phyloP scores from a whole-genome alignment of 768 basidiomycete species.

The Leucocoprinus birnbaumii region DNA sequence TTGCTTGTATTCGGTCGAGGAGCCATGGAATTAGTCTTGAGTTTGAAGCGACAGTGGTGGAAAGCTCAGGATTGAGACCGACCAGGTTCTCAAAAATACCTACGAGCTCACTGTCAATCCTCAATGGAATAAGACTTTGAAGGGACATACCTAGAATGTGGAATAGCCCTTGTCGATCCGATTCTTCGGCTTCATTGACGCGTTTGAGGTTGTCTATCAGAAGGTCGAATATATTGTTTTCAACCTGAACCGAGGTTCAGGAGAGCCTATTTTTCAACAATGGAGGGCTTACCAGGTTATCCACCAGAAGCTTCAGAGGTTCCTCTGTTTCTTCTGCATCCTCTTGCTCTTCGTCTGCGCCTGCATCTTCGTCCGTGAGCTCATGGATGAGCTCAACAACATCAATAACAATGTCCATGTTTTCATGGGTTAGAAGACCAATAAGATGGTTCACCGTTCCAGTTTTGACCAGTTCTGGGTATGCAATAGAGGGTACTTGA shows the following conservation, averaged over 20 bases:
- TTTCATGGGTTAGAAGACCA: constrained; percentile 92
- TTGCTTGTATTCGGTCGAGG: constrained; percentile 67
- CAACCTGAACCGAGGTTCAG: constrained; percentile 47
- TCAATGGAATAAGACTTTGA: not conserved
- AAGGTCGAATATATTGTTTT: constrained; percentile 81
- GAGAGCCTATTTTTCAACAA: not conserved
- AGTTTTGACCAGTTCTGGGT: constrained; percentile 84
- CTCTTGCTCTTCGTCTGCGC: constrained; percentile 70
- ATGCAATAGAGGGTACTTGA: constrained; percentile 78
- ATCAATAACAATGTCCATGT: constrained; percentile 95
- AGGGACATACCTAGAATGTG: constrained; percentile 72
- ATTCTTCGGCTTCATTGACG: constrained; percentile 88
- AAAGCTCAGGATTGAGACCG: constrained; percentile 78
- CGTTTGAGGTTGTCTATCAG: constrained; percentile 87
- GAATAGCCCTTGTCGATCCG: constrained; percentile 89
- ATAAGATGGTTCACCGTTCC: constrained; percentile 69
- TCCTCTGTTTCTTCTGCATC: constrained; percentile 56
- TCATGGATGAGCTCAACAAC: constrained; percentile 91
- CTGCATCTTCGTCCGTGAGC: constrained; percentile 94
- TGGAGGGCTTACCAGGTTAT: constrained; percentile 60
- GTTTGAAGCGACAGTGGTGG: constrained; percentile 64
- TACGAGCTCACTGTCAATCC: constrained; percentile 22
- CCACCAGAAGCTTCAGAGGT: constrained; percentile 72
- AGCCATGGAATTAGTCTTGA: constrained; percentile 82
- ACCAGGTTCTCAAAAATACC: constrained; percentile 93